Evolutionary conservation across 805 yeast species (phyloP), one percentile per base, ranked within the genome.

Genomic region (Zygotorulaspora danielsina): DNA sequence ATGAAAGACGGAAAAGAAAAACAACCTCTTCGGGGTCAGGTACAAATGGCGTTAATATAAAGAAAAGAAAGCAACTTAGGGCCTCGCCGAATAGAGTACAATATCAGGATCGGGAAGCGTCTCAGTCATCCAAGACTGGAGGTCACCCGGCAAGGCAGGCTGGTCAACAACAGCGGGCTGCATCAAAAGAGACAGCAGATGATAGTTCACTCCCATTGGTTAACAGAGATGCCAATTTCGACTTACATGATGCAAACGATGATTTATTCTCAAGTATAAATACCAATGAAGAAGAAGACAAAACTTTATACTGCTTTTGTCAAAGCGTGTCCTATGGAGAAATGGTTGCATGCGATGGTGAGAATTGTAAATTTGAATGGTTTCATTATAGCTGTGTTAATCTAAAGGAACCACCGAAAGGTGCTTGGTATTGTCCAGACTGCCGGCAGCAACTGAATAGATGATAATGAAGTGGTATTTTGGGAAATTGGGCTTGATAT

Each of bases 361-460:
- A 82, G 17, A 79, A 82, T 51, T 93, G 98, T 68, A 77, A 79
- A 56, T 79, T 72, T 49, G 96, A 87, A 59, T 90, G 97, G 97
- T 90, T 90, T 66, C 98, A 93, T 63, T 90, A 89, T 72, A 82
- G 80, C 40, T 93, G 98, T 69, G 96, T 90, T 29, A 95, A 95
- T 1, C 68, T 90, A 44, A 80, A 79, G 13, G 81, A 79, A 36
- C 96, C 95, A 4, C 97, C 97, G 2, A 78, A 79, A 54, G 95
- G 93, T 13, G 82, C 84, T 34, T 90, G 98, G 98, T 89, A 79
- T 60, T 90, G 98, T 66, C 86, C 96, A 0, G 83, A 81, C 38
- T 89, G 97, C 68, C 63, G 61, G 28, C 67, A 64, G 32, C 64
- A 59, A 32, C 50, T 63, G 55, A 60, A 28, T 17, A 28, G 15